phyloP scores from a whole-genome alignment of 148 eudicot species.

The Cornus florida region DNA sequence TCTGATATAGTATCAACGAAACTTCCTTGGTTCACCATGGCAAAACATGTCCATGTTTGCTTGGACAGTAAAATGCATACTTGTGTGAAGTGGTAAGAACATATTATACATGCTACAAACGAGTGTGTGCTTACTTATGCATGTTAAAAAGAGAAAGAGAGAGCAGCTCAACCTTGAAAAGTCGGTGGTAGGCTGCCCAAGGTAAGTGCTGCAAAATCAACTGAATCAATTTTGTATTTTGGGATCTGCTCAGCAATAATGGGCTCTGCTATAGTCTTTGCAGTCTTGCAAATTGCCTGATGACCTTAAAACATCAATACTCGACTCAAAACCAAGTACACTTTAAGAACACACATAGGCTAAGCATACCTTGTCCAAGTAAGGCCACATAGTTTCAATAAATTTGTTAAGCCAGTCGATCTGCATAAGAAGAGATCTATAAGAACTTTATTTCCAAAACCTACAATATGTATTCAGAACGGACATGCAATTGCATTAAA shows the following conservation, averaged over 20 bases:
- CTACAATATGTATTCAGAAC: not conserved
- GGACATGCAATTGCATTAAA: not conserved
- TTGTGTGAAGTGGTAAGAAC: not conserved
- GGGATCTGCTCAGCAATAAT: conserved; percentile 94
- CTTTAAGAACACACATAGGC: not conserved
- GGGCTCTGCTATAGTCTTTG: conserved; percentile 60
- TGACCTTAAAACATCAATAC: conserved; percentile 14
- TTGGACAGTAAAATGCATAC: not conserved
- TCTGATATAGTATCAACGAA: not conserved
- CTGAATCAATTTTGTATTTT: conserved; percentile 76
- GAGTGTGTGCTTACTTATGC: not conserved
- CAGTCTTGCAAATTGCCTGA: conserved; percentile 91
- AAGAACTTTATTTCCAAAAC: not conserved
- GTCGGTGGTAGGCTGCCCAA: conserved; percentile 87
- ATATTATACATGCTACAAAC: not conserved
- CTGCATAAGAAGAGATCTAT: conserved; percentile 34
- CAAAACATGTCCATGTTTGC: not conserved
- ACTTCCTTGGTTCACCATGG: not conserved
- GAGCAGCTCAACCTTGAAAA: conserved; percentile 63
- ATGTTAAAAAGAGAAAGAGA: not conserved
- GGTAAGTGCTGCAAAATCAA: conserved; percentile 71
- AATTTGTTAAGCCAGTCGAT: conserved; percentile 95
- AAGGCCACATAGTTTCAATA: conserved; percentile 86
- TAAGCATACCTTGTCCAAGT: conserved; percentile 73
- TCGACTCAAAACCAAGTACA: conserved; percentile 9